A percentile compares a stretch with the other conserved stretches of the same genome.
These are phyloP conservation scores for Phytopythium kandeliae DNA, from an alignment of 352 stramenopile genomes.

Conservation along the genomic window DNA sequence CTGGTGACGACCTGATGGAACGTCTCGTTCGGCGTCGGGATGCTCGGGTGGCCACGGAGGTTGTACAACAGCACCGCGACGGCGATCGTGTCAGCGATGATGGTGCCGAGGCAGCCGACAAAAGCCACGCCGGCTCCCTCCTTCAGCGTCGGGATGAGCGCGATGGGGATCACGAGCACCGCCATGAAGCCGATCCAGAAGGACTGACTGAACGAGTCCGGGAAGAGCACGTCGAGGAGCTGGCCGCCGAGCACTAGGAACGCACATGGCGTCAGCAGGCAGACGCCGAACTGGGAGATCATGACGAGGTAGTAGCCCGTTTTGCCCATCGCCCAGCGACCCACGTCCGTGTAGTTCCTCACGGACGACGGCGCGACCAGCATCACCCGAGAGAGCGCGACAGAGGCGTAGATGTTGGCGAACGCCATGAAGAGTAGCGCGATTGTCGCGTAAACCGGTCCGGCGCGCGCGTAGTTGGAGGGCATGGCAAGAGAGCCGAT, in stretches of 20 bases:
- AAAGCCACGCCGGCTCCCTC: conserved; percentile 32
- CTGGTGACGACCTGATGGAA: conserved; percentile 34
- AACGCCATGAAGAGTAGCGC: conserved; percentile 48
- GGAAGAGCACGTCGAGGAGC: conserved; percentile 39
- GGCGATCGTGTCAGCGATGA: conserved; percentile 35
- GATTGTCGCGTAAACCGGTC: conserved; percentile 19
- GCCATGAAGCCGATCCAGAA: conserved; percentile 55
- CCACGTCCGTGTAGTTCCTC: conserved; percentile 44
- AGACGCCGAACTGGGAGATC: conserved; percentile 33
- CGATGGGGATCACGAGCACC: conserved; percentile 30
- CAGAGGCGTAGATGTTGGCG: conserved; percentile 41
- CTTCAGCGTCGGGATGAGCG: conserved; percentile 41
- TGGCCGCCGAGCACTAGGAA: conserved; percentile 44
- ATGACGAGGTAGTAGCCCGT: conserved; percentile 31
- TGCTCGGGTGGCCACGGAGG: conserved; percentile 27
- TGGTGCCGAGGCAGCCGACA: conserved; percentile 34
- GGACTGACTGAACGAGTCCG: conserved; percentile 24
- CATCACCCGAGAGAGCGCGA: conserved; percentile 31
- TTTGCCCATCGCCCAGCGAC: conserved; percentile 40
- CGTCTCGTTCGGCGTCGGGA: conserved; percentile 24
- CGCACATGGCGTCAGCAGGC: conserved; percentile 32
- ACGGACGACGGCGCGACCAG: conserved; percentile 33
- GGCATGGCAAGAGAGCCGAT: conserved; percentile 55
- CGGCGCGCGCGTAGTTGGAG: conserved; percentile 40
- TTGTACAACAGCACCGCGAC: conserved; percentile 27